These are phyloP conservation scores for Fusarium falciforme DNA, from an alignment of 2,329 filamentous ascomycete genomes.

Conservation along the genomic window DNA sequence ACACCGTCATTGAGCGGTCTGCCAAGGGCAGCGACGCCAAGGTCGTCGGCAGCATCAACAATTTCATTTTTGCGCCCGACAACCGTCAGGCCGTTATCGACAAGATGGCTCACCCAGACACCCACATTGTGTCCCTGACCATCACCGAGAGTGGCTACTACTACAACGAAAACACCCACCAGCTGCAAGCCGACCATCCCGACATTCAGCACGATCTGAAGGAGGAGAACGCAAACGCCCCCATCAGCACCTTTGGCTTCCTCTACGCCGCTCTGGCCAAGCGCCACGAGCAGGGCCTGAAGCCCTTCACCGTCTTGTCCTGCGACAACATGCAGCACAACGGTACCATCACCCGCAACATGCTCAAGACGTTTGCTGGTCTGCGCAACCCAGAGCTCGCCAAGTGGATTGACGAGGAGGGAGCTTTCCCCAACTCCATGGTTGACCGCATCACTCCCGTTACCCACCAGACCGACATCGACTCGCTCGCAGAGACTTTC, in stretches of 20 bases:
- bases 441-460: constrained; percentile 67
- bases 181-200: constrained; percentile 59
- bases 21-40: constrained; percentile 60
- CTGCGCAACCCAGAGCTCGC: constrained; percentile 60
- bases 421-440: constrained; percentile 66
- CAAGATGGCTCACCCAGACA: constrained; percentile 67
- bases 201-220: constrained; percentile 62
- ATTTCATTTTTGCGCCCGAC: constrained; percentile 63
- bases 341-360: constrained; percentile 62
- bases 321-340: constrained; percentile 70
- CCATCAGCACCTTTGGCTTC: constrained; percentile 63
- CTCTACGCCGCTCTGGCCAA: constrained; percentile 62
- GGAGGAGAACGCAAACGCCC: constrained; percentile 56
- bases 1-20: constrained; percentile 66
- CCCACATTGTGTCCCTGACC: constrained; percentile 65
- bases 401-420: constrained; percentile 60
- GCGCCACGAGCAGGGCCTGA: constrained; percentile 58
- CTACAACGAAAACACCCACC: constrained; percentile 68
- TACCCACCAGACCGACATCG: constrained; percentile 59
- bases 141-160: constrained; percentile 69
- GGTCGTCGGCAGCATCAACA: constrained; percentile 64
- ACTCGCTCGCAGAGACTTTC: constrained; percentile 56
- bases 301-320: constrained; percentile 65
- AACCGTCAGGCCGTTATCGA: constrained; percentile 62
- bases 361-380: constrained; percentile 63